Evolutionary conservation across 805 yeast species (phyloP).

Genomic region (Yamadazyma phyllophila): DNA sequence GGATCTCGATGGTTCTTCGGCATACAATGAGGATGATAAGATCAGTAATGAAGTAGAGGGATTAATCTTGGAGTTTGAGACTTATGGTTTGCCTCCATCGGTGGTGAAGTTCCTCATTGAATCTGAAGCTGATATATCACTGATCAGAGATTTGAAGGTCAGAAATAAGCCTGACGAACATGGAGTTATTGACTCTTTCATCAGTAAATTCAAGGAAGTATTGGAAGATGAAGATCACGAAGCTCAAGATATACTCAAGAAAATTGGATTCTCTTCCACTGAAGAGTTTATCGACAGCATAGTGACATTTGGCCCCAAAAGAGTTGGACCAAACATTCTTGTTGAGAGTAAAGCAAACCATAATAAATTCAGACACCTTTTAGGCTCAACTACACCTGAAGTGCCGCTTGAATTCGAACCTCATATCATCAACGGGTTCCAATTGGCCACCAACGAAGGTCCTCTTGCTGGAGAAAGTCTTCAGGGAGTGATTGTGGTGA

Average conservation of each 20-base stretch:
- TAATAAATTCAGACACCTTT: slow-evolving; percentile 28
- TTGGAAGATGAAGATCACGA: slow-evolving; percentile 9
- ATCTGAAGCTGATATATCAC: slow-evolving; percentile 44
- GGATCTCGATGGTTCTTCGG: slow-evolving; percentile 47
- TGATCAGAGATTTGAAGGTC: slow-evolving; percentile 21
- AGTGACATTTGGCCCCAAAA: slow-evolving; percentile 72
- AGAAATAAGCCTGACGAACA: slow-evolving; percentile 12
- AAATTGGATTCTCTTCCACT: slow-evolving; percentile 15
- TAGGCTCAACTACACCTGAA: slow-evolving; percentile 15
- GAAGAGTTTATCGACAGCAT: slow-evolving; percentile 34
- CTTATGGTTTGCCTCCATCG: slow-evolving; percentile 57
- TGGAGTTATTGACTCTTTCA: slow-evolving; percentile 8
- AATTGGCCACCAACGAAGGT: slow-evolving; percentile 77
- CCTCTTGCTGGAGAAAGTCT: slow-evolving; percentile 86
- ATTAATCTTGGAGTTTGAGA: slow-evolving; percentile 39
- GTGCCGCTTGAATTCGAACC: slow-evolving; percentile 47
- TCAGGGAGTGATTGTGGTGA: slow-evolving; percentile 69
- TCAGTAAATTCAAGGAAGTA: slow-evolving; percentile 9
- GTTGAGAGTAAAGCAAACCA: slow-evolving; percentile 47
- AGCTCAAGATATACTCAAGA: slow-evolving; percentile 4
- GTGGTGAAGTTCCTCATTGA: slow-evolving; percentile 49
- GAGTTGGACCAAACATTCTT: slow-evolving; percentile 72
- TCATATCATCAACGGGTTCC: slow-evolving; percentile 78
- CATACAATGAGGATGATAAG: slow-evolving; percentile 13
- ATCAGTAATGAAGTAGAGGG: slow-evolving; percentile 16